These are phyloP conservation scores for Spiraea crenata DNA, from an alignment of 331 rosid genomes.

Conservation along the genomic window DNA sequence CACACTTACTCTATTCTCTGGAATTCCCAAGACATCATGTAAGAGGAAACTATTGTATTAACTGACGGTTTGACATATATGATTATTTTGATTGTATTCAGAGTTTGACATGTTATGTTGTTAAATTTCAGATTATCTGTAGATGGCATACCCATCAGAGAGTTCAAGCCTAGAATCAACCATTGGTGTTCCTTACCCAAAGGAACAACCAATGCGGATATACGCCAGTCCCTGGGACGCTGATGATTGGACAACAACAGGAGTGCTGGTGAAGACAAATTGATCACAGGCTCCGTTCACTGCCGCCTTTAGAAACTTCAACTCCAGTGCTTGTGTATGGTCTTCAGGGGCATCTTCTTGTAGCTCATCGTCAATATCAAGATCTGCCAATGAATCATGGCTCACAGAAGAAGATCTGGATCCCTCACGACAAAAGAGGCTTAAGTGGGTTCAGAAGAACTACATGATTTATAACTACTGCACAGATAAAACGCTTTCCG, in stretches of 20 bases:
- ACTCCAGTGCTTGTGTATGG: conserved; percentile 53
- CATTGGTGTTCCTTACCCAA: conserved; percentile 26
- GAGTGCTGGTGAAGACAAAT: conserved; percentile 70
- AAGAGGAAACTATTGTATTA: conserved; percentile 1
- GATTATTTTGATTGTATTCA: too few species aligned
- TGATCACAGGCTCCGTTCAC: conserved; percentile 65
- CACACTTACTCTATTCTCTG: conserved; percentile 69
- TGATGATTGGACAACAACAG: conserved; percentile 88
- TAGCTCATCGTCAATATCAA: conserved; percentile 21
- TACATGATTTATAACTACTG: conserved; percentile 67
- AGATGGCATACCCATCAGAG: conserved; percentile 33
- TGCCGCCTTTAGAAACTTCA: conserved; percentile 46
- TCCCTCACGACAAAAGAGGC: conserved; percentile 26
- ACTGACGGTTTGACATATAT: too few species aligned
- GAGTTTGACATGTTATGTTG: not conserved
- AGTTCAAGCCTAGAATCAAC: conserved; percentile 26
- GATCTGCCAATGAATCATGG: conserved; percentile 34
- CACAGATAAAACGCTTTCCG: conserved; percentile 43
- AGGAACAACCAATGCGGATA: conserved; percentile 44
- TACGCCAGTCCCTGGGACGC: conserved; percentile 69
- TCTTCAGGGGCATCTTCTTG: conserved; percentile 52
- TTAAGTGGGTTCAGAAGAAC: conserved; percentile 56
- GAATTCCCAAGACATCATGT: conserved; percentile 48
- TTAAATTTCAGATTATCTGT: conserved; percentile 9
- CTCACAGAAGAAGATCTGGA: conserved; percentile 45